Evolutionary conservation across 306 rosid genomes (phyloP).

Genomic region (Herpetospermum pedunculosum): DNA sequence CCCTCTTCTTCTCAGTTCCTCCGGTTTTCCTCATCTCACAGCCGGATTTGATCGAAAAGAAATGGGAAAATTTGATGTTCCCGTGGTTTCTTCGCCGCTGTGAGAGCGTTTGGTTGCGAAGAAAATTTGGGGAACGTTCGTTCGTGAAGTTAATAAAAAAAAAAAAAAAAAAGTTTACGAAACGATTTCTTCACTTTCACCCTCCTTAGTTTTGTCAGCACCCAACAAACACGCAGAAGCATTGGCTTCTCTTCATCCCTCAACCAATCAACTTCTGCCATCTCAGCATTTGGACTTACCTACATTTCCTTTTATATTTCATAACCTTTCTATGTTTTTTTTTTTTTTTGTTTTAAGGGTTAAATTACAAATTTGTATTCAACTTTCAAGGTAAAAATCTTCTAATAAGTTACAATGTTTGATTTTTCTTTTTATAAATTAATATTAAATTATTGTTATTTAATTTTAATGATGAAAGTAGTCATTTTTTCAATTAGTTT

Average conservation of each 20-base stretch:
- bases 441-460: too few species aligned
- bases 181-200: background rate
- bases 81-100: slow-evolving; percentile 2
- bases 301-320: background rate
- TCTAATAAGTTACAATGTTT: too few species aligned
- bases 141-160: background rate
- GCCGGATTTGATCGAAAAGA: background rate
- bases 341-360: background rate
- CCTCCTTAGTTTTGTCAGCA: background rate
- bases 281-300: background rate
- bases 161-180: background rate
- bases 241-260: background rate
- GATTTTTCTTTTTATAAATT: too few species aligned
- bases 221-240: background rate
- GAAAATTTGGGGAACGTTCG: background rate
- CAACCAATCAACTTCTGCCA: slow-evolving; percentile 6
- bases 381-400: too few species aligned
- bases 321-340: background rate
- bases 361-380: too few species aligned
- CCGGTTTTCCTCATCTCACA: slow-evolving; percentile 71
- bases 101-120: background rate
- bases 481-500: too few species aligned
- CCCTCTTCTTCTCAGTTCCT: slow-evolving; percentile 89
- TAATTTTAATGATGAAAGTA: too few species aligned
- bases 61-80: background rate